Percentiles rank a stretch among this genome's conserved stretches.
phyloP scores from a whole-genome alignment of 305 asterid genomes.

The Andrographis paniculata region DNA sequence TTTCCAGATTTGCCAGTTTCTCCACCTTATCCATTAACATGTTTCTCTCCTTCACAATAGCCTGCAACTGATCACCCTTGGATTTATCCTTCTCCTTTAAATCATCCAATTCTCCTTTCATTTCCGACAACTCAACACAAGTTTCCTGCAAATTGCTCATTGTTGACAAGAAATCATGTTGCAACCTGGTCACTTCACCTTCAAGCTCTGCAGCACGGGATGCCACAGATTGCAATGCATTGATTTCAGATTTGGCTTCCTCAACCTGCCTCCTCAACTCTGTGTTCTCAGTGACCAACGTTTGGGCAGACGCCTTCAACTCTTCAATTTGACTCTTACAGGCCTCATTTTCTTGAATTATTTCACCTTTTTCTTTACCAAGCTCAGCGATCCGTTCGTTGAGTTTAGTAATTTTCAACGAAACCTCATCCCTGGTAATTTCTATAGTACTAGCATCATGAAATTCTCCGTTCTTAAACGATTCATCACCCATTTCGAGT shows the following conservation, averaged over 20 bases:
- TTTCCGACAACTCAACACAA: constrained; percentile 24
- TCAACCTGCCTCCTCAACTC: constrained; percentile 31
- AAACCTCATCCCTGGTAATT: constrained; percentile 29
- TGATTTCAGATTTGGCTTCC: constrained; percentile 30
- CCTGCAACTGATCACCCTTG: constrained; percentile 32
- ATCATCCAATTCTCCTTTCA: constrained; percentile 40
- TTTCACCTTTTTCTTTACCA: constrained; percentile 37
- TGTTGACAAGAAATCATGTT: constrained; percentile 50
- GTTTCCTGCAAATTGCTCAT: constrained; percentile 45
- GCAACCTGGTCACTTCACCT: constrained; percentile 46
- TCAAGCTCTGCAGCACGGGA: constrained; percentile 66
- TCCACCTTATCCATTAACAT: constrained; percentile 32
- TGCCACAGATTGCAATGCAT: constrained; percentile 33
- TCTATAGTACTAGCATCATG: constrained; percentile 38
- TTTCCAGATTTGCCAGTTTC: constrained; percentile 21
- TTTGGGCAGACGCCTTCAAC: constrained; percentile 29
- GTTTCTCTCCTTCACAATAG: constrained; percentile 43
- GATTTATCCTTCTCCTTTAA: constrained; percentile 31
- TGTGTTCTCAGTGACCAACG: constrained; percentile 25
- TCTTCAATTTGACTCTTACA: constrained; percentile 29
- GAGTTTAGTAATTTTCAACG: constrained; percentile 25
- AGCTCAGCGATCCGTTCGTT: constrained; percentile 26
- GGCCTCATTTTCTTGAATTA: constrained; percentile 26
- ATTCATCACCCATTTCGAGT: constrained; percentile 41
- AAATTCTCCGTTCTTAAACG: constrained; percentile 29